These are phyloP conservation scores for Penicillium concentricum DNA, from an alignment of 2,329 filamentous ascomycete genomes.

Conservation along the genomic window DNA sequence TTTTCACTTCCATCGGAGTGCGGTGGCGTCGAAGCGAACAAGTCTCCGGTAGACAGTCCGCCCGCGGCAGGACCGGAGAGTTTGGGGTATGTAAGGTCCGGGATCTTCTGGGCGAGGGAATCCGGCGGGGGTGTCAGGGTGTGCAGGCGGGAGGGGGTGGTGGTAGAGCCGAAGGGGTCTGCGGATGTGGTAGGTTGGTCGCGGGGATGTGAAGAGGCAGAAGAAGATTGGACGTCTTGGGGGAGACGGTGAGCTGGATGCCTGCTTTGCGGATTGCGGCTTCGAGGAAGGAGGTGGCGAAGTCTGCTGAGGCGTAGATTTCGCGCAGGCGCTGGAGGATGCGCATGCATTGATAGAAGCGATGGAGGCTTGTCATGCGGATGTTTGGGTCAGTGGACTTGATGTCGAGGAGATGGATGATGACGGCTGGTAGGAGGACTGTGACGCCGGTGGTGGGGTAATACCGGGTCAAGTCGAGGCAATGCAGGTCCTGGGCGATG, in stretches of 20 bases:
- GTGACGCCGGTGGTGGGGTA: slow-evolving; percentile 89
- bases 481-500: slow-evolving; percentile 75
- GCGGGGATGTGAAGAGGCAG: slow-evolving; percentile 11
- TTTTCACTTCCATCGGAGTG: slow-evolving; percentile 46
- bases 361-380: slow-evolving; percentile 70
- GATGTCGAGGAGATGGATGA: slow-evolving; percentile 90
- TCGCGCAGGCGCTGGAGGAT: slow-evolving; percentile 85
- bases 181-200: slow-evolving; percentile 13
- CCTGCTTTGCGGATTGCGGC: slow-evolving; percentile 84
- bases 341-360: slow-evolving; percentile 89
- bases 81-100: slow-evolving; percentile 39
- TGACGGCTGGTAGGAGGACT: slow-evolving; percentile 86
- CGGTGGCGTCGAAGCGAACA: slow-evolving; percentile 43
- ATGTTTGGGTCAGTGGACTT: slow-evolving; percentile 74
- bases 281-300: slow-evolving; percentile 91
- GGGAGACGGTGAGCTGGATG: slow-evolving; percentile 63
- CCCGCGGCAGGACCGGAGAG: slow-evolving; percentile 16
- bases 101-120: slow-evolving; percentile 40
- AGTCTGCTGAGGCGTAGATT: slow-evolving; percentile 91
- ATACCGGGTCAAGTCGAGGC: slow-evolving; percentile 70
- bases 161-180: slow-evolving; percentile 16
- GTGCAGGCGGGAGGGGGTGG: slow-evolving; percentile 24
- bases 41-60: slow-evolving; percentile 24
- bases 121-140: slow-evolving; percentile 45
- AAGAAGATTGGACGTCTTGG: slow-evolving; percentile 30